phyloP scores from a whole-genome alignment of 768 basidiomycete genomes.

The Boletus subparvulus region DNA sequence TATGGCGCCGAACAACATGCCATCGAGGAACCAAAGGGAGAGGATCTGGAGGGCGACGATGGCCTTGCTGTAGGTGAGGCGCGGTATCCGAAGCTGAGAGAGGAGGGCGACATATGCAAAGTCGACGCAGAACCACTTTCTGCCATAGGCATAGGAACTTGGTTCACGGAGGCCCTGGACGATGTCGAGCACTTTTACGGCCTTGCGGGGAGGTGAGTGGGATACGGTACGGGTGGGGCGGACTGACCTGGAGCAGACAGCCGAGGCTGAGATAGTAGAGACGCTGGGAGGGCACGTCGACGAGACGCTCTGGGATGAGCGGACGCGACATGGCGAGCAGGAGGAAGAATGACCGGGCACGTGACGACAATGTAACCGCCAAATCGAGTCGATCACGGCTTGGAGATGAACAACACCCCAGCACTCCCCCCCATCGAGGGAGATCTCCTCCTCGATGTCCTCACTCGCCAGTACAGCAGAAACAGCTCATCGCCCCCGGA shows the following conservation, averaged over 20 bases:
- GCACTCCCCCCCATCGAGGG: constrained; percentile 57
- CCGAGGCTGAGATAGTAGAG: constrained; percentile 76
- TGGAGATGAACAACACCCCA: constrained; percentile 37
- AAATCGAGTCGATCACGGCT: constrained; percentile 11
- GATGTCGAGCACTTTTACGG: constrained; percentile 75
- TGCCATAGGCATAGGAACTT: constrained; percentile 45
- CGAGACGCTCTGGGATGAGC: constrained; percentile 68
- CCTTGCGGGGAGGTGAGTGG: constrained; percentile 40
- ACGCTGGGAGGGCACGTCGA: constrained; percentile 78
- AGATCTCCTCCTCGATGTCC: constrained; percentile 59
- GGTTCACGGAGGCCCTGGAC: constrained; percentile 48
- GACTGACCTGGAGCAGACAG: constrained; percentile 68
- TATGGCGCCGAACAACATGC: constrained; percentile 70
- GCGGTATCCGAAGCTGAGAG: constrained; percentile 68
- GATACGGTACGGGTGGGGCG: accelerated
- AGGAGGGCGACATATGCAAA: constrained; percentile 57
- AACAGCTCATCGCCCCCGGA: constrained; percentile 31
- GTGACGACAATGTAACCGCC: constrained; percentile 6
- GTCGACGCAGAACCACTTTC: constrained; percentile 75
- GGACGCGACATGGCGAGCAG: constrained; percentile 35
- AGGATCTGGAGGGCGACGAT: constrained; percentile 63
- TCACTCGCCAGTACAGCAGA: constrained; percentile 48
- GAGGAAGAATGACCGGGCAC: constrained; percentile 11
- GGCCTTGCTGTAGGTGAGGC: constrained; percentile 65
- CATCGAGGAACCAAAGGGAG: constrained; percentile 61